Conservation (phyloP, 768 basidiomycete species). For the Baorangia bicolor region DNA sequence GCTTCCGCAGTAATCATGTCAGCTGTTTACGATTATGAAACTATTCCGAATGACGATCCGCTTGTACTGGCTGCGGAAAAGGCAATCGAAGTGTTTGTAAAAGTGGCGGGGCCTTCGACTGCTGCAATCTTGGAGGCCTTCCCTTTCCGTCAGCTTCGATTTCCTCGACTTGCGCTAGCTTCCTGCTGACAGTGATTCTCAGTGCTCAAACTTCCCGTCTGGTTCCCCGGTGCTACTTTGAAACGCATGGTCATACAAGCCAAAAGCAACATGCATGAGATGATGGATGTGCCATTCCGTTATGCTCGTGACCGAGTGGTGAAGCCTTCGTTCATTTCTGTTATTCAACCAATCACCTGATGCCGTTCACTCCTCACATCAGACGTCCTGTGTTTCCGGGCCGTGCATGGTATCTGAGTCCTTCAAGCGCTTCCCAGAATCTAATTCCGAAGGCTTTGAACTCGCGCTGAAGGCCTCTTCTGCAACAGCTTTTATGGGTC, state of each 20-base stretch:
- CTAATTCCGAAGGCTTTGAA: conserved; percentile 24
- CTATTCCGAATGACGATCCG: conserved; percentile 26
- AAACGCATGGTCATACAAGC: conserved; percentile 32
- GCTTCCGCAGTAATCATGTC: conserved; percentile 35
- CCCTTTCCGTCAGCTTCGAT: conserved; percentile 30
- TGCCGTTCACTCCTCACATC: neutral
- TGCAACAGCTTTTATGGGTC: conserved; percentile 34
- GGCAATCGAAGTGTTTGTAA: conserved; percentile 27
- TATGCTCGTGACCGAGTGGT: conserved; percentile 31
- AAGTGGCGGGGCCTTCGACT: conserved; percentile 26
- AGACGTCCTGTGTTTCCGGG: conserved; percentile 24
- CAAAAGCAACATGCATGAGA: conserved; percentile 27
- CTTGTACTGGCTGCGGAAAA: conserved; percentile 31
- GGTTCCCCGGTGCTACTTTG: conserved; percentile 38
- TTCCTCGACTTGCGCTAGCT: neutral
- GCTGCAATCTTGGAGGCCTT: conserved; percentile 31
- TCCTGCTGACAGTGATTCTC: conserved; percentile 14
- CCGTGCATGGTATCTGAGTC: conserved; percentile 34
- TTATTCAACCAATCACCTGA: neutral
- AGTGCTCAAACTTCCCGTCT: conserved; percentile 32
- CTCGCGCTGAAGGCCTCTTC: conserved; percentile 30
- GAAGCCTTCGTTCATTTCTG: neutral
- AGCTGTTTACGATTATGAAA: conserved; percentile 34
- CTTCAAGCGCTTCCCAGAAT: conserved; percentile 17
- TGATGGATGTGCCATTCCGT: conserved; percentile 30